phyloP scores from a whole-genome alignment of 768 basidiomycete genomes.

The Hysterangium stoloniferum region DNA sequence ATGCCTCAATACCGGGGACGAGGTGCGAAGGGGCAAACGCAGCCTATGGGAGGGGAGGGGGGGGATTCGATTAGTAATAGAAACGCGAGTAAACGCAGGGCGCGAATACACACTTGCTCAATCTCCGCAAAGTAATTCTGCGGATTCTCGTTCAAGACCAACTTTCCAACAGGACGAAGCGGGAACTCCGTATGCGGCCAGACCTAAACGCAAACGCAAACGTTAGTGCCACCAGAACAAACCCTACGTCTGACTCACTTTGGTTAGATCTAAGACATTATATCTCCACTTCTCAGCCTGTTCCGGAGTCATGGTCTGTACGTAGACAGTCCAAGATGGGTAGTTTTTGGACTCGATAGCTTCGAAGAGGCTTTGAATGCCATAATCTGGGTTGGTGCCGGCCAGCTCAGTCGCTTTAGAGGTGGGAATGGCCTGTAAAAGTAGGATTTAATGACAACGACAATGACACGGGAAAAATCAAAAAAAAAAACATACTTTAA shows the following conservation, averaged over 20 bases:
- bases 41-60: conserved; percentile 28
- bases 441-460: conserved; percentile 23
- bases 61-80: conserved; percentile 5
- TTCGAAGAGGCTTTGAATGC: conserved; percentile 68
- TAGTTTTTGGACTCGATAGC: conserved; percentile 73
- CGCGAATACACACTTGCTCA: conserved; percentile 62
- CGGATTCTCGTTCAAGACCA: conserved; percentile 71
- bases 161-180: conserved; percentile 79
- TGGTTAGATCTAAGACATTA: conserved; percentile 88
- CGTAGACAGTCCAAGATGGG: conserved; percentile 85
- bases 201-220: conserved; percentile 38
- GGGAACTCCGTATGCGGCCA: conserved; percentile 87
- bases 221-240: too few relatives aligned
- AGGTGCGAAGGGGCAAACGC: conserved; percentile 88
- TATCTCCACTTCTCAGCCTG: conserved; percentile 88
- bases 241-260: conserved; percentile 27
- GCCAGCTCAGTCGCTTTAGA: conserved; percentile 58
- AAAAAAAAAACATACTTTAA: conserved; percentile 45
- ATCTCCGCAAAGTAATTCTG: conserved; percentile 93
- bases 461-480: conserved; percentile 3
- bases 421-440: conserved; percentile 56
- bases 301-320: conserved; percentile 91
- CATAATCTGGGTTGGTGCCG: conserved; percentile 80
- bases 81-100: conserved; percentile 19
- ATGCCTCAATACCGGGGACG: conserved; percentile 83